Evolutionary conservation across 805 yeast species (phyloP).

Genomic region (Clavispora carvajalis): DNA sequence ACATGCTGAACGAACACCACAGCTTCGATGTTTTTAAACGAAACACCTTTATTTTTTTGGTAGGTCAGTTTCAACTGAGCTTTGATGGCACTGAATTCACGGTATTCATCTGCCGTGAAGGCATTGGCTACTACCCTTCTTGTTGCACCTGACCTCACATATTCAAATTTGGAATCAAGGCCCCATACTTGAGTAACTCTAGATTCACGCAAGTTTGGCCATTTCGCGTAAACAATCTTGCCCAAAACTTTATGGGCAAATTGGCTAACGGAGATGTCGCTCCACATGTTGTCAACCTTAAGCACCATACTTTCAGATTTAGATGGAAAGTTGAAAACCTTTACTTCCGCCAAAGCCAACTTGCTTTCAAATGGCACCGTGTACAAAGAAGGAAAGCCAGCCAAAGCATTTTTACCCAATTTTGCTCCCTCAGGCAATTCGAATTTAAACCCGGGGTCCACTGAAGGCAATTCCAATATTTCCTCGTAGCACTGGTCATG

Average conservation of each 20-base stretch:
- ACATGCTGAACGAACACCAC: constrained; percentile 70
- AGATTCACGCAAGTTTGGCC: constrained; percentile 90
- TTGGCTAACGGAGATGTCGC: constrained; percentile 53
- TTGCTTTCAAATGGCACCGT: constrained; percentile 58
- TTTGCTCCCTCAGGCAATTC: constrained; percentile 66
- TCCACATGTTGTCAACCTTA: constrained; percentile 49
- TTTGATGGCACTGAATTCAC: constrained; percentile 40
- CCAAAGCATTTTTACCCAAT: constrained; percentile 64
- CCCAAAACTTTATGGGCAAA: constrained; percentile 60
- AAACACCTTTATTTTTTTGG: constrained; percentile 56
- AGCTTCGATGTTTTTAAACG: constrained; percentile 47
- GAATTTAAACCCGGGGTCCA: constrained; percentile 38
- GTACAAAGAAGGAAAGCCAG: constrained; percentile 85
- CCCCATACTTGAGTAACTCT: constrained; percentile 61
- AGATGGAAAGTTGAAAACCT: constrained; percentile 81
- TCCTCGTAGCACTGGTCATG: constrained; percentile 73
- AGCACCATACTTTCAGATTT: constrained; percentile 77
- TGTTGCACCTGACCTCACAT: constrained; percentile 23
- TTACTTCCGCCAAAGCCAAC: constrained; percentile 57
- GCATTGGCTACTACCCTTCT: constrained; percentile 30
- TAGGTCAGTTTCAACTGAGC: constrained; percentile 38
- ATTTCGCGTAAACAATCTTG: constrained; percentile 64
- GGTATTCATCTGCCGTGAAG: constrained; percentile 36
- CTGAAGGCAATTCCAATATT: constrained; percentile 46
- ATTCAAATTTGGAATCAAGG: constrained; percentile 44